Conservation (phyloP, 2,329 filamentous ascomycete species). For the Berkeleyomyces rouxiae region DNA sequence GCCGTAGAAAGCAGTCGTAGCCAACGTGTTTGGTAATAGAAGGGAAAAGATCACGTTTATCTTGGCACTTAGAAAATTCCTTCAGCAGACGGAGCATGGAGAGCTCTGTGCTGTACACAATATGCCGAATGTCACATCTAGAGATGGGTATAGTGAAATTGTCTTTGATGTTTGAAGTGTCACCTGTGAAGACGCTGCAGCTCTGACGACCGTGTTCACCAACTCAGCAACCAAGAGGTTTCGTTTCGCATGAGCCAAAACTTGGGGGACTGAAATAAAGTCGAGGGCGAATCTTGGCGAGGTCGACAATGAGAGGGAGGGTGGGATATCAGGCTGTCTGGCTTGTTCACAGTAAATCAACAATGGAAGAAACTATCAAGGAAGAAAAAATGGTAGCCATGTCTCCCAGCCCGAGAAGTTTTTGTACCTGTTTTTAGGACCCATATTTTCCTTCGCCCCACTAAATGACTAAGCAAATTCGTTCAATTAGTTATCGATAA, state of each 20-base stretch:
- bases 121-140: constrained; percentile 26
- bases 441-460: not conserved
- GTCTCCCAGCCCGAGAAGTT: not conserved
- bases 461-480: too few relatives aligned
- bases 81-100: constrained; percentile 37
- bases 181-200: not conserved
- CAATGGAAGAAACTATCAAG: not conserved
- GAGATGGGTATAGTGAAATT: not conserved
- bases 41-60: constrained; percentile 25
- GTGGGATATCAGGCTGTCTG: not conserved
- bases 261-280: not conserved
- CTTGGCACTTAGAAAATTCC: constrained; percentile 39
- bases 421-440: constrained; percentile 1
- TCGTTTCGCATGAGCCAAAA: not conserved
- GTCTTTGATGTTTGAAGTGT: not conserved
- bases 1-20: constrained; percentile 22
- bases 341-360: not conserved
- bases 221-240: not conserved
- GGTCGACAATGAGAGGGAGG: not conserved
- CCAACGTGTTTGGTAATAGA: constrained; percentile 43
- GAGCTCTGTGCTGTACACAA: constrained; percentile 43
- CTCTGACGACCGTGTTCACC: too few relatives aligned
- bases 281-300: not conserved
- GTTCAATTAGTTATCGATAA: too few relatives aligned
- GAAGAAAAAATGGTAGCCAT: not conserved